Conservation (phyloP, 2,329 filamentous ascomycete genomes). For the Penicillium expansum region DNA sequence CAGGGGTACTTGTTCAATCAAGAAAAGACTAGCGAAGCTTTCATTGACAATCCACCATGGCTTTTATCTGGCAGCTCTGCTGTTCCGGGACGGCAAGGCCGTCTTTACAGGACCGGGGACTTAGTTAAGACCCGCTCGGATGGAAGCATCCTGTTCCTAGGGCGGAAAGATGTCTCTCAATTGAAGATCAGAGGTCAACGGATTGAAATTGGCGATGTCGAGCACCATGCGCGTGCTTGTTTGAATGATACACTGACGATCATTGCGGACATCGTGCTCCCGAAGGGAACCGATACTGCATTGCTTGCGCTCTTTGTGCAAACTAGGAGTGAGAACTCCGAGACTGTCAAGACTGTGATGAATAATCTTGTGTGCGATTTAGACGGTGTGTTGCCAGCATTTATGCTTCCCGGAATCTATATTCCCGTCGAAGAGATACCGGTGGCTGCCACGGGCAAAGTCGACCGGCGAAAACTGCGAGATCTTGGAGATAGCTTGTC, state of each 20-base stretch:
- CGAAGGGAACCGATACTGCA: neutral
- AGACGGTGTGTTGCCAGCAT: neutral
- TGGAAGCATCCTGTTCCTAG: neutral
- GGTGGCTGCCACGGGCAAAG: neutral
- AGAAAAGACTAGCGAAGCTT: neutral
- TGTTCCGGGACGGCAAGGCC: neutral
- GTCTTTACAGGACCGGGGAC: neutral
- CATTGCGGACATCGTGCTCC: neutral
- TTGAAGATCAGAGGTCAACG: neutral
- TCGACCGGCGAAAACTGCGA: neutral
- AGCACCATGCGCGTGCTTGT: neutral
- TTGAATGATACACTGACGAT: neutral
- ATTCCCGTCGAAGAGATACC: neutral
- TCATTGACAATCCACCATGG: neutral
- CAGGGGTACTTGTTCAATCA: neutral
- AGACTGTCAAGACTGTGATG: neutral
- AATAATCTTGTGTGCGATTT: neutral
- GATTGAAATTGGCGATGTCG: neutral
- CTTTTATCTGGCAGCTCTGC: neutral
- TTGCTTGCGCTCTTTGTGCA: neutral
- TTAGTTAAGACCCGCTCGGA: neutral
- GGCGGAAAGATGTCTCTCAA: neutral
- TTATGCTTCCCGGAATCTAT: neutral
- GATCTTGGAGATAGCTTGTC: neutral
- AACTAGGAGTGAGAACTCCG: neutral